Conservation (phyloP, 768 basidiomycete species). For the Collybiopsis confluens region DNA sequence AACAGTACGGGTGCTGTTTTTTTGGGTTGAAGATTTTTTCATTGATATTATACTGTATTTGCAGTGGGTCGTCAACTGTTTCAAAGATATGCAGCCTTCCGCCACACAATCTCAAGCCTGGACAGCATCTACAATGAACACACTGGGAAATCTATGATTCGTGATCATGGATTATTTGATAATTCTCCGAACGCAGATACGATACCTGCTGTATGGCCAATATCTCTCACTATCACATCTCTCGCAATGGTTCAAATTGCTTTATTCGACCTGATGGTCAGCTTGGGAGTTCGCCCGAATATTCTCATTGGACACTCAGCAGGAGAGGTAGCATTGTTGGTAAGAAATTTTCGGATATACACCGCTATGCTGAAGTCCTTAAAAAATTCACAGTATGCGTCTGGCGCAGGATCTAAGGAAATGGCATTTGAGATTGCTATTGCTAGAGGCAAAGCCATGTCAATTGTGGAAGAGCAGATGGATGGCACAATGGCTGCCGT, state of each 20-base stretch:
- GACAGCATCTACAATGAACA: constrained; percentile 27
- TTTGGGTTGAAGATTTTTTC: neutral
- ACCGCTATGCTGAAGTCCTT: too few relatives aligned
- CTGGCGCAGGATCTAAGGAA: constrained; percentile 27
- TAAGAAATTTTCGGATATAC: too few relatives aligned
- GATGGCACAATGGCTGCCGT: constrained; percentile 43
- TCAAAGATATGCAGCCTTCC: constrained; percentile 29
- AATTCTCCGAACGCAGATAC: constrained; percentile 2
- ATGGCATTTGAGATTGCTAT: constrained; percentile 42
- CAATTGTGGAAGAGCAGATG: constrained; percentile 21
- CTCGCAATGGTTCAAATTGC: constrained; percentile 44
- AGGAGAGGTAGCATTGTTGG: constrained; percentile 41
- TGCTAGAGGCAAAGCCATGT: constrained; percentile 34
- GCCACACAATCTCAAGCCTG: constrained; percentile 30
- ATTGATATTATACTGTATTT: neutral
- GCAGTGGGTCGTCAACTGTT: constrained; percentile 36
- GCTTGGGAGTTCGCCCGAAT: constrained; percentile 32
- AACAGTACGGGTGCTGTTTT: constrained; percentile 23
- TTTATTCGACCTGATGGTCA: constrained; percentile 33
- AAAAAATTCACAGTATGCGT: too few relatives aligned
- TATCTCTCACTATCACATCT: constrained; percentile 35
- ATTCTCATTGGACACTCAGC: constrained; percentile 43
- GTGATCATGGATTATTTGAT: constrained; percentile 32
- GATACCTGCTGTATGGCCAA: constrained; percentile 25
- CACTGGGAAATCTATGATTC: constrained; percentile 32